These are phyloP conservation scores for Wallacemonas sp. DNA, from an alignment of 208 protist species.

Conservation along the genomic window DNA sequence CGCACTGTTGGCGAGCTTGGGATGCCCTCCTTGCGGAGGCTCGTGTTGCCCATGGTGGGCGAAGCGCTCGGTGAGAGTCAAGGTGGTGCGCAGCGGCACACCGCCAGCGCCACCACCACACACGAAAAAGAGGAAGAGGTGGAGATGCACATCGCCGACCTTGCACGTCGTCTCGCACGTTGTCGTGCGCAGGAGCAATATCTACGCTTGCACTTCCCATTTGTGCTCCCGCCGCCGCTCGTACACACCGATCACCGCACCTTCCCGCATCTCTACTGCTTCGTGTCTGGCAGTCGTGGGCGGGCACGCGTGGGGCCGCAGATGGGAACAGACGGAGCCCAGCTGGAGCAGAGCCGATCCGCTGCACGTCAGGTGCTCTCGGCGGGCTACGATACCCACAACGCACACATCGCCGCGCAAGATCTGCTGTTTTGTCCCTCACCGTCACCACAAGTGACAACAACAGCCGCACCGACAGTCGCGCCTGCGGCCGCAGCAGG, in stretches of 20 bases:
- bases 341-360: not conserved
- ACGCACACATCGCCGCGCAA: not conserved
- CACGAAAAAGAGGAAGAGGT: not conserved
- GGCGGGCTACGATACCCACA: no score
- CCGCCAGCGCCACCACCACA: no score
- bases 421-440: not conserved
- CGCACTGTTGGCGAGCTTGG: constrained; percentile 37
- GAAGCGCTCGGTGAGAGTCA: no score
- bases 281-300: constrained; percentile 15
- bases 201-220: constrained; percentile 42
- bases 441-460: not conserved
- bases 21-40: constrained; percentile 32
- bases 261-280: constrained; percentile 16
- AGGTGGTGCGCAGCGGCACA: no score
- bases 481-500: not conserved
- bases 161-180: not conserved
- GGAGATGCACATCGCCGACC: not conserved
- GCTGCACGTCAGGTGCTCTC: not conserved
- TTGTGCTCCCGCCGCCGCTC: constrained; percentile 31
- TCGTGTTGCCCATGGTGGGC: constrained; percentile 26
- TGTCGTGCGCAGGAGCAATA: constrained; percentile 20
- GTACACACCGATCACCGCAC: not conserved
- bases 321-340: not conserved
- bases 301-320: not conserved
- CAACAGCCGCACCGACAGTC: not conserved